Base-by-base conservation (phyloP, 352 stramenopile species). In the Plasmopara halstedii region DNA sequence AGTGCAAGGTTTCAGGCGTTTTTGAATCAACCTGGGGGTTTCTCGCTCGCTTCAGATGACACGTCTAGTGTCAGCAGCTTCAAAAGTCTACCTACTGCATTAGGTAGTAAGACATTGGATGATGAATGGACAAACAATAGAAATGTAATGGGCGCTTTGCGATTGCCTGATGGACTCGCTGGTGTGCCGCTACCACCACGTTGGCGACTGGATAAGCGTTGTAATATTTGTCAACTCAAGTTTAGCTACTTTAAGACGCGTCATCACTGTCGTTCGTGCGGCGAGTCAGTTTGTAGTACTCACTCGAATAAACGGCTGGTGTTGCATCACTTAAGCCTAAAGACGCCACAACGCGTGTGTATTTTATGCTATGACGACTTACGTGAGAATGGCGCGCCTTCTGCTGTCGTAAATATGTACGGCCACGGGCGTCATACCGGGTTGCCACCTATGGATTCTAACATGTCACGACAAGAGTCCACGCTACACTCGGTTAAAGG, bases 181-280 rank as follows among this genome's bases (percentile, higher is more conserved):
- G 64, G 50, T 2, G 59, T 72, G 14, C 48, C 65, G 25, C 62
- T 86, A 23, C 75, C 75, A 11, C 74, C 78, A 18, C 71, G 71
- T 8, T 93, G 88, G 77, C 62, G 73, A 21, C 54, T 86, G 36
- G 73, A 85, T 42, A 85, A 77, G 44, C 64, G 69, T 15, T 95
- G 85, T 61, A 81, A 87, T 46, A 80, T 88, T 34, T 95, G 85
- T 48, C 65, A 83, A 46, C 56, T 79, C 33, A 88, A 86, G 55
- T 95, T 95, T 53, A 88, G 59, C 26, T 83, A 95, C 62, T 80
- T 95, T 25, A 85, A 83, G 60, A 73, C 70, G 32, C 74, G 82
- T 7, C 85, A 95, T 55, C 85, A 95, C 58, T 95, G 85, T 56
- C 78, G 85, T 52, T 88, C 83, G 53, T 95, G 85, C 53, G 85